Conservation (phyloP, 1,139 yeast species). For the Hyphopichia wangnamkhiaoensis region DNA sequence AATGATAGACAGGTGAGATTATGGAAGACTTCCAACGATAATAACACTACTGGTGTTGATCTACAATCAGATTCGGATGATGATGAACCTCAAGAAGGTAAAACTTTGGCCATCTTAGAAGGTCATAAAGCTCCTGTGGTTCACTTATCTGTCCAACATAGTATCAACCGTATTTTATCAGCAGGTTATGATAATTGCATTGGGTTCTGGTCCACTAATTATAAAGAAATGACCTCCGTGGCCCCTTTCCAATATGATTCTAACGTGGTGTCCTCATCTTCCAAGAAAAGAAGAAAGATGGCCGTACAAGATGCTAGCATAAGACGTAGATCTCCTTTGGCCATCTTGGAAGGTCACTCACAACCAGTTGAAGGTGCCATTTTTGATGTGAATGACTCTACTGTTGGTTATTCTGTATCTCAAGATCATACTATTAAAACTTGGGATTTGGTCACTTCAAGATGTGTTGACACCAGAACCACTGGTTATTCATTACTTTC, state of each 20-base stretch:
- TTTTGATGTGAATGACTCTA: conserved; percentile 68
- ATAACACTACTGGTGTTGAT: conserved; percentile 28
- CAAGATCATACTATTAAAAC: conserved; percentile 95
- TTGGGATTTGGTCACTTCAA: conserved; percentile 88
- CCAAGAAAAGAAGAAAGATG: conserved; percentile 85
- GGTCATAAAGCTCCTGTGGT: conserved; percentile 91
- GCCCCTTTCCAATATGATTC: conserved; percentile 58
- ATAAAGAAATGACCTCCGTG: conserved; percentile 79
- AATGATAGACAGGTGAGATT: conserved; percentile 85
- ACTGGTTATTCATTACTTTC: conserved; percentile 88
- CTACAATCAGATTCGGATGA: conserved; percentile 28
- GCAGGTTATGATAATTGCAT: conserved; percentile 83
- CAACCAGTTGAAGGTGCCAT: conserved; percentile 86
- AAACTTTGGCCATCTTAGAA: conserved; percentile 77
- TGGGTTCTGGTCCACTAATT: conserved; percentile 85
- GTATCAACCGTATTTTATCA: conserved; percentile 65
- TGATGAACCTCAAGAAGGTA: conserved; percentile 59
- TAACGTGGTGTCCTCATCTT: conserved; percentile 65
- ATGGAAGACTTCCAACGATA: conserved; percentile 72
- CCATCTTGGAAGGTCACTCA: conserved; percentile 75
- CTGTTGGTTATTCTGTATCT: conserved; percentile 91
- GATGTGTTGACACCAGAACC: conserved; percentile 82
- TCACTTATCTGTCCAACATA: conserved; percentile 60
- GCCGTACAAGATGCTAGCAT: conserved; percentile 76
- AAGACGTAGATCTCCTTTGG: conserved; percentile 78